A percentile compares a stretch with the other conserved stretches of the same genome.
These are phyloP conservation scores for Aegilops speltoides DNA, from an alignment of 176 grass and related monocot species.

Conservation along the genomic window DNA sequence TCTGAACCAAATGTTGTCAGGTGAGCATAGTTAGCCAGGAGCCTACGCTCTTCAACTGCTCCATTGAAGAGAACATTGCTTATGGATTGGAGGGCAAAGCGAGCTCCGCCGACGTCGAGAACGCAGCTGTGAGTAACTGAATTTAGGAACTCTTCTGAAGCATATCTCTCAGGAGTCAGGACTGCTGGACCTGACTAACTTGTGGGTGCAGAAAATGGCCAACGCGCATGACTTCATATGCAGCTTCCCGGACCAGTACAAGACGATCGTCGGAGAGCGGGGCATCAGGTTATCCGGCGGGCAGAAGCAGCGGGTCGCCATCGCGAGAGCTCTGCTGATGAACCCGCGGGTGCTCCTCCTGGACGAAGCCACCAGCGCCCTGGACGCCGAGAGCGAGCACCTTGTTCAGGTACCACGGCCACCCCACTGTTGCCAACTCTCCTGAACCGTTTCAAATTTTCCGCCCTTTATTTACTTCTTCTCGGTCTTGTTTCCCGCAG, in stretches of 20 bases:
- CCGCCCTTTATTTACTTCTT: too few species aligned
- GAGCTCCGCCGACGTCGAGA: conserved; percentile 61
- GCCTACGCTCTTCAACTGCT: conserved; percentile 89
- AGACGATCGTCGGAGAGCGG: conserved; percentile 83
- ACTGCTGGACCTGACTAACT: not conserved
- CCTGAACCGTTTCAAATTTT: not conserved
- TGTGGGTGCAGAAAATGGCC: conserved; percentile 79
- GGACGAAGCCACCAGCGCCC: conserved; percentile 95
- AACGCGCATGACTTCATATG: conserved; percentile 91
- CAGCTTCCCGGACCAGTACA: conserved; percentile 82
- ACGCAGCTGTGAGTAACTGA: conserved; percentile 69
- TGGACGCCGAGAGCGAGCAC: conserved; percentile 97
- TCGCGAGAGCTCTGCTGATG: conserved; percentile 98
- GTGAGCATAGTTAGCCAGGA: conserved; percentile 99
- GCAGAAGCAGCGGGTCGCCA: conserved; percentile 96
- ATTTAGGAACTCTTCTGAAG: not conserved
- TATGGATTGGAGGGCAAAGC: conserved; percentile 75
- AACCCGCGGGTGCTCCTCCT: conserved; percentile 91
- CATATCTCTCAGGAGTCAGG: conserved; percentile 4
- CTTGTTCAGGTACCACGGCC: conserved; percentile 79
- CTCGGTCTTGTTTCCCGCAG: conserved; percentile 29
- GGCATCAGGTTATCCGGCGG: conserved; percentile 91
- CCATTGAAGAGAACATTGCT: conserved; percentile 95
- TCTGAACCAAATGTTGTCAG: conserved; percentile 46
- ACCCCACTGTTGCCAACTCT: not conserved